phyloP scores from a whole-genome alignment of 164 flowering plant species.

The Warburgia ugandensis region DNA sequence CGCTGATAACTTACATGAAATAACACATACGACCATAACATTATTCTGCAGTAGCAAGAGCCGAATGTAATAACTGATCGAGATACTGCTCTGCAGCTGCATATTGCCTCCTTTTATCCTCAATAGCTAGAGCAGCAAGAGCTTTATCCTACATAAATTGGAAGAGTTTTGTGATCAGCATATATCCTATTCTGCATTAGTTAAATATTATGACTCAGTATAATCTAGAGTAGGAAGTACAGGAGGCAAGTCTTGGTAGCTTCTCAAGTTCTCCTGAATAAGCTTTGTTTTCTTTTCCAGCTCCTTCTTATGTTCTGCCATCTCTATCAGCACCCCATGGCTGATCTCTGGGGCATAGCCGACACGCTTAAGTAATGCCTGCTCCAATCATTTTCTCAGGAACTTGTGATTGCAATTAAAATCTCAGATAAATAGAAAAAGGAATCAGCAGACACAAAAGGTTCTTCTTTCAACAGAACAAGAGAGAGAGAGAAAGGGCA shows the following conservation, averaged over 20 bases:
- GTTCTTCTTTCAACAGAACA: not conserved
- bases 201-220: not conserved
- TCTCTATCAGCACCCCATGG: constrained; percentile 85
- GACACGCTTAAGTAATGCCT: constrained; percentile 79
- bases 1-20: too few relatives aligned
- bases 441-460: not conserved
- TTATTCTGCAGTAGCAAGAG: constrained; percentile 39
- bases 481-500: not conserved
- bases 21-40: too few relatives aligned
- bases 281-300: constrained; percentile 92
- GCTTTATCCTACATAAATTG: constrained; percentile 67
- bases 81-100: constrained; percentile 90
- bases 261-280: constrained; percentile 79
- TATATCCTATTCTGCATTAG: not conserved
- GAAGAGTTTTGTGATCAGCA: not conserved
- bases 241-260: constrained; percentile 98
- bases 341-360: constrained; percentile 86
- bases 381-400: constrained; percentile 8
- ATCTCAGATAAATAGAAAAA: not conserved
- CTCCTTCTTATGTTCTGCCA: constrained; percentile 84
- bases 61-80: constrained; percentile 82
- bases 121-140: constrained; percentile 87
- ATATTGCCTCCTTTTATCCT: constrained; percentile 86
- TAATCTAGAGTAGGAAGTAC: constrained; percentile 27
- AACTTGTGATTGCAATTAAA: not conserved